Conservation (phyloP, 2,329 filamentous ascomycete species). For the Dothiorella sarmentorum region DNA sequence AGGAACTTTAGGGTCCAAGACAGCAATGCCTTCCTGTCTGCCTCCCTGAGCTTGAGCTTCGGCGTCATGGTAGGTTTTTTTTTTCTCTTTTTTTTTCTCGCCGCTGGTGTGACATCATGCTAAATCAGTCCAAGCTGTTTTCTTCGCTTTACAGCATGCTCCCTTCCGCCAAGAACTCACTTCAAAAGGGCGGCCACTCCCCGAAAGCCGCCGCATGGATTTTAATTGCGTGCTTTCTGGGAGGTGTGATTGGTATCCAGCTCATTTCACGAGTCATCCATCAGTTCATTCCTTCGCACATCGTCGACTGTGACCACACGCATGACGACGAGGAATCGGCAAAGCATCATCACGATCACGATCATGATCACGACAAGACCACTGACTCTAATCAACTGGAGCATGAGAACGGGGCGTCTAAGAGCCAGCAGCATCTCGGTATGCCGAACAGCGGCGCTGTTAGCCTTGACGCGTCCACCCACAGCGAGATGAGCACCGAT, state of each 20-base stretch:
- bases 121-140: conserved; percentile 63
- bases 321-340: conserved; percentile 53
- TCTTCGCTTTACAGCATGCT: conserved; percentile 92
- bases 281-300: conserved; percentile 70
- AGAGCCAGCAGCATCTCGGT: conserved; percentile 21
- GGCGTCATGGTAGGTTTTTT: conserved; percentile 74
- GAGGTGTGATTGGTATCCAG: conserved; percentile 73
- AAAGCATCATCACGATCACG: conserved; percentile 22
- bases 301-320: conserved; percentile 75
- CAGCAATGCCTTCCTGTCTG: conserved; percentile 81
- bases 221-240: conserved; percentile 66
- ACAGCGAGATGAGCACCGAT: conserved; percentile 15
- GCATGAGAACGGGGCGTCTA: conserved; percentile 20
- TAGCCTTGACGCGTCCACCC: conserved; percentile 10
- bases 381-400: conserved; percentile 25
- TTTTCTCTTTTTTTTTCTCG: neutral
- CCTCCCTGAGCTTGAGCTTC: conserved; percentile 86
- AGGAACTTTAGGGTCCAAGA: conserved; percentile 82
- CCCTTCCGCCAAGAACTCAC: conserved; percentile 76
- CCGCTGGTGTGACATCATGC: conserved; percentile 20
- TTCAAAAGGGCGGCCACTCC: conserved; percentile 65
- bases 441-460: conserved; percentile 8
- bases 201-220: conserved; percentile 65
- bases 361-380: conserved; percentile 10
- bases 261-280: conserved; percentile 69